Conservation (phyloP, 108 stramenopile genomes). For the Stephanodiscus minutulus region DNA sequence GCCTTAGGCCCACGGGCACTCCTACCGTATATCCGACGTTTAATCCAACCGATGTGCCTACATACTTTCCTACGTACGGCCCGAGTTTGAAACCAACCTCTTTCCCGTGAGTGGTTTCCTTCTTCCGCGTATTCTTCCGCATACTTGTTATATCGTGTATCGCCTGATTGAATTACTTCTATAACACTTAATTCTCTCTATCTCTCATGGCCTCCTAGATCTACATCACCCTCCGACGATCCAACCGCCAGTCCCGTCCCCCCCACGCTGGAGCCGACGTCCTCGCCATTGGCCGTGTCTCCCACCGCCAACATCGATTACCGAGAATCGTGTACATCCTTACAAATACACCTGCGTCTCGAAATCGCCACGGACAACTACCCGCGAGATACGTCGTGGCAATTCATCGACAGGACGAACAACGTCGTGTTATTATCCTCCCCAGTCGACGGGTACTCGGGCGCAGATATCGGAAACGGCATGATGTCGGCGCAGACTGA, state of each 20-base stretch:
- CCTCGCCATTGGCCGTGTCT: conserved; percentile 15
- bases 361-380: conserved; percentile 19
- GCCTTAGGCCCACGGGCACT: too few species aligned
- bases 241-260: background rate
- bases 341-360: conserved; percentile 7
- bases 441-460: conserved; percentile 2
- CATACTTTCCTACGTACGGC: background rate
- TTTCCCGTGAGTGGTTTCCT: background rate
- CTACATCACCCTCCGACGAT: background rate
- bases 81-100: conserved; percentile 4
- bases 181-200: background rate
- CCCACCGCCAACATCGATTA: background rate
- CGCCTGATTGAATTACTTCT: background rate
- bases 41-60: conserved; percentile 5
- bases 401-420: conserved; percentile 15
- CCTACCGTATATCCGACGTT: conserved; percentile 8
- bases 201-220: background rate
- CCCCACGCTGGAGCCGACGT: conserved; percentile 3
- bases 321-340: background rate
- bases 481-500: conserved; percentile 16
- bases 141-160: background rate
- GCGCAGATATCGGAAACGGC: conserved; percentile 1
- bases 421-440: conserved; percentile 16
- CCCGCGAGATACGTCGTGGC: conserved; percentile 22
- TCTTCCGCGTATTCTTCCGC: background rate